Percentiles rank a stretch among this genome's conserved stretches.
Conservation (phyloP, 805 yeast species). For the Wickerhamiella nectarea region DNA sequence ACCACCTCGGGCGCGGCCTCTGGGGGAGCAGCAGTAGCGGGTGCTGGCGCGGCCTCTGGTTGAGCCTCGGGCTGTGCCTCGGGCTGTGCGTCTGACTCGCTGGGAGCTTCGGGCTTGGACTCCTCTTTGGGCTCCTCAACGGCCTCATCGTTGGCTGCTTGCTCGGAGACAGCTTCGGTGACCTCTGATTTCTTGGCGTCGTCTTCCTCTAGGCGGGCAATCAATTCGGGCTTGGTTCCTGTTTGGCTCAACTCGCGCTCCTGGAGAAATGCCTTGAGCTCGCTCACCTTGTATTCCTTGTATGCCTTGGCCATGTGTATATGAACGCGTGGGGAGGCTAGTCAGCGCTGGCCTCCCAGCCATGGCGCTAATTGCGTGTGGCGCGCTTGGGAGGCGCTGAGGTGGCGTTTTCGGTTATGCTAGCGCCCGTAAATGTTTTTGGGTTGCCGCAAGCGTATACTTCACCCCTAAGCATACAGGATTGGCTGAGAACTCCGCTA, state of each 20-base stretch:
- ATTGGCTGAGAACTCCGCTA: conserved; percentile 9
- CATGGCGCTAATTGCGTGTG: no score
- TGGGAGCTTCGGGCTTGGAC: conserved; percentile 8
- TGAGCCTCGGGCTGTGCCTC: conserved; percentile 9
- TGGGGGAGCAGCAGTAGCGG: conserved; percentile 15
- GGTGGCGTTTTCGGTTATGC: neutral
- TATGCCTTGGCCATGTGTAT: conserved; percentile 13
- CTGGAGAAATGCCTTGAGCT: conserved; percentile 63
- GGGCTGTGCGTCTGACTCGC: conserved; percentile 3
- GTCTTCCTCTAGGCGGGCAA: conserved; percentile 46
- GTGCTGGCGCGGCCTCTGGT: conserved; percentile 4
- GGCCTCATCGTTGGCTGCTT: conserved; percentile 16
- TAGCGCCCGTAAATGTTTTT: conserved; percentile 5
- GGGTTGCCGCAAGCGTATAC: conserved; percentile 1
- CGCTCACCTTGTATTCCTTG: conserved; percentile 39
- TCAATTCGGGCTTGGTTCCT: conserved; percentile 73
- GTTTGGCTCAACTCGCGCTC: conserved; percentile 49
- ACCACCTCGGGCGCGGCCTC: conserved; percentile 9
- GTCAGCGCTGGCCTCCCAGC: no score
- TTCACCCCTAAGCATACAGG: neutral
- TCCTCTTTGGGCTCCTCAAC: conserved; percentile 12
- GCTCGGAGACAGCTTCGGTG: neutral
- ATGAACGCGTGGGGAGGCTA: no score
- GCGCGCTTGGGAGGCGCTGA: neutral
- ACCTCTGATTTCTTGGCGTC: conserved; percentile 26